Evolutionary conservation across 345 rosid species (phyloP).

Genomic region (Firmiana major): DNA sequence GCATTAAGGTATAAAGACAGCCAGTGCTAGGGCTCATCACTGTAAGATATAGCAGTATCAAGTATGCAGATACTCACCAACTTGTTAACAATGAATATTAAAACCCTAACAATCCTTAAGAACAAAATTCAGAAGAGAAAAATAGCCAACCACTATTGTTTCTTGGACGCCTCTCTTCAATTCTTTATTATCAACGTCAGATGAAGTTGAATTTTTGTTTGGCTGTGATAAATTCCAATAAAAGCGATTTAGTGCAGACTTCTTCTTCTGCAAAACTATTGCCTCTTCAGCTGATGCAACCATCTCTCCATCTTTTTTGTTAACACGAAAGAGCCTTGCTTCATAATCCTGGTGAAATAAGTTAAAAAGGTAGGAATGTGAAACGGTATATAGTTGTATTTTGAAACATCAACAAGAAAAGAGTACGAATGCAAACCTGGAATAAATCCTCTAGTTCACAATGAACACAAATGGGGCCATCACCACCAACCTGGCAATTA

Average conservation of each 20-base stretch:
- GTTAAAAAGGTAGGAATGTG: constrained; percentile 11
- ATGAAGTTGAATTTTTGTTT: constrained; percentile 38
- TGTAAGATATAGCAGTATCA: background rate
- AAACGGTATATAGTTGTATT: background rate
- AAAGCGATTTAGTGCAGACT: constrained; percentile 73
- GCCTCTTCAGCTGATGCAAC: constrained; percentile 82
- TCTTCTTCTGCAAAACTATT: constrained; percentile 66
- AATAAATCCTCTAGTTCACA: constrained; percentile 85
- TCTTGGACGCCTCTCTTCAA: constrained; percentile 63
- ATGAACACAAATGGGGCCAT: constrained; percentile 78
- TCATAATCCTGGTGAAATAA: constrained; percentile 60
- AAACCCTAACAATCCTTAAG: background rate
- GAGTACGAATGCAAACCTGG: constrained; percentile 47
- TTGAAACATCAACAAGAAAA: constrained; percentile 13
- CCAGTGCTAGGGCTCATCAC: background rate
- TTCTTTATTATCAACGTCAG: constrained; percentile 38
- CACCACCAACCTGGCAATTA: constrained; percentile 54
- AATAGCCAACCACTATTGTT: constrained; percentile 60
- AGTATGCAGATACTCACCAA: background rate
- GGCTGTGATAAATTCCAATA: constrained; percentile 59
- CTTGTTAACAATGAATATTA: background rate
- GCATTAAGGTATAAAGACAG: background rate
- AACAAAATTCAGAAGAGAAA: constrained; percentile 20
- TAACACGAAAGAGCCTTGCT: constrained; percentile 84
- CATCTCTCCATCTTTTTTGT: constrained; percentile 61